Conservation (phyloP, 2,329 filamentous ascomycete genomes). For the Diatrype stigma region DNA sequence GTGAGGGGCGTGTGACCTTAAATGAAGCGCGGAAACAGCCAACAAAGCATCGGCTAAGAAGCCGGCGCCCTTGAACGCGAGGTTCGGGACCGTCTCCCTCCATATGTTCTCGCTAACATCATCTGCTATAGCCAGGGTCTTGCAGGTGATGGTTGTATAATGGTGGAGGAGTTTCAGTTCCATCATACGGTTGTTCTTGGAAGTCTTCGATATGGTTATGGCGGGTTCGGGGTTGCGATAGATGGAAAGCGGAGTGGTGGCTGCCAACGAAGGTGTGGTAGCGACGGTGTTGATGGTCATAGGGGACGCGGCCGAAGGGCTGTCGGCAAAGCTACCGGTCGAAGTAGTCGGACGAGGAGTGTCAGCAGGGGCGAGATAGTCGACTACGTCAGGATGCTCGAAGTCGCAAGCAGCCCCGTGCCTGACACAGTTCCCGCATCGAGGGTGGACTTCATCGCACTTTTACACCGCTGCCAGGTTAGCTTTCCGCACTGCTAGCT, state of each 20-base stretch:
- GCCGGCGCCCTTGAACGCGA: slow-evolving; percentile 55
- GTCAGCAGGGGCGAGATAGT: slow-evolving; percentile 38
- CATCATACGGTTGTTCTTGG: slow-evolving; percentile 43
- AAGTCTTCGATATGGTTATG: slow-evolving; percentile 30
- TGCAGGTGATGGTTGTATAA: slow-evolving; percentile 56
- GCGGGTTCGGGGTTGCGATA: slow-evolving; percentile 31
- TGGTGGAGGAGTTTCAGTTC: slow-evolving; percentile 63
- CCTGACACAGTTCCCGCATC: slow-evolving; percentile 63
- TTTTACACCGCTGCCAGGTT: slow-evolving; percentile 19
- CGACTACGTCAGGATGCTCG: slow-evolving; percentile 45
- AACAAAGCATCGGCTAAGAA: slow-evolving; percentile 62
- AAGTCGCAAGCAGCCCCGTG: slow-evolving; percentile 66
- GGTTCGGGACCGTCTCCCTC: slow-evolving; percentile 54
- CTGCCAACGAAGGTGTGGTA: slow-evolving; percentile 16
- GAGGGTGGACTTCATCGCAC: slow-evolving; percentile 64
- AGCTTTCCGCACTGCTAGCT: slow-evolving; percentile 4
- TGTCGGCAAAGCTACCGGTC: slow-evolving; percentile 22
- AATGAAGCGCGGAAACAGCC: slow-evolving; percentile 59
- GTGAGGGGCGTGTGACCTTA: slow-evolving; percentile 52
- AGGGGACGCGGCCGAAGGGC: slow-evolving; percentile 12
- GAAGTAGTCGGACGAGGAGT: slow-evolving; percentile 28
- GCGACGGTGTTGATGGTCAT: slow-evolving; percentile 16
- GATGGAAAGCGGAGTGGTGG: slow-evolving; percentile 30
- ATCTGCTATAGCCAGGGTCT: slow-evolving; percentile 53
- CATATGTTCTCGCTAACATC: slow-evolving; percentile 53